Evolutionary conservation across 495 filamentous ascomycete genomes (phyloP).

Genomic region (Hypomontagnella monticulosa): DNA sequence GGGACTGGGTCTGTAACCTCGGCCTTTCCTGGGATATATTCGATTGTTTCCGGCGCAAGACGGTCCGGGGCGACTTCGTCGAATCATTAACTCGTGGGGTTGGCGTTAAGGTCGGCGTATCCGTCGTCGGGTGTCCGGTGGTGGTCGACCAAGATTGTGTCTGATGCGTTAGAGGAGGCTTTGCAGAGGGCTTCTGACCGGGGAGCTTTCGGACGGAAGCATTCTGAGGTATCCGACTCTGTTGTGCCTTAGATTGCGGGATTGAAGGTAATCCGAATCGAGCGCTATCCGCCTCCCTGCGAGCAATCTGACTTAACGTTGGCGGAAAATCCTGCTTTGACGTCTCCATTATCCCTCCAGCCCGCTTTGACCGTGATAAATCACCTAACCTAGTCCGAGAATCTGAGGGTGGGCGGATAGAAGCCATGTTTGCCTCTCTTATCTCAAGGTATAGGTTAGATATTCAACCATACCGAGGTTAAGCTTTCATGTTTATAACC

Average conservation of each 20-base stretch:
- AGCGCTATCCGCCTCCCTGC: constrained; percentile 34
- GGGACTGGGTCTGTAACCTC: constrained; percentile 44
- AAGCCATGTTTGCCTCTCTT: constrained; percentile 36
- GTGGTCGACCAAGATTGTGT: constrained; percentile 45
- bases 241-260: constrained; percentile 43
- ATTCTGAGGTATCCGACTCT: constrained; percentile 51
- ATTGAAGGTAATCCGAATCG: constrained; percentile 41
- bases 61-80: constrained; percentile 49
- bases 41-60: constrained; percentile 60
- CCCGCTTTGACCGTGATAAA: constrained; percentile 26
- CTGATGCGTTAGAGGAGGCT: constrained; percentile 44
- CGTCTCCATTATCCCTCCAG: constrained; percentile 32
- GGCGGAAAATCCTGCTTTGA: constrained; percentile 27
- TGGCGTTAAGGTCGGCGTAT: constrained; percentile 29
- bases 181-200: constrained; percentile 20
- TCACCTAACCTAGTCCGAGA: constrained; percentile 31
- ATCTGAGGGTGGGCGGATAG: constrained; percentile 27
- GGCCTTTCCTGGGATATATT: constrained; percentile 51
- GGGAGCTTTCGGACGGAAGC: constrained; percentile 38
- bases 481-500: constrained; percentile 33
- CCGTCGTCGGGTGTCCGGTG: constrained; percentile 20
- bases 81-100: constrained; percentile 17
- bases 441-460: constrained; percentile 18
- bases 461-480: constrained; percentile 16
- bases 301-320: constrained; percentile 33